Evolutionary conservation across 371 early-diverging fungal species (phyloP).

Genomic region (Phascolomyces articulosus): DNA sequence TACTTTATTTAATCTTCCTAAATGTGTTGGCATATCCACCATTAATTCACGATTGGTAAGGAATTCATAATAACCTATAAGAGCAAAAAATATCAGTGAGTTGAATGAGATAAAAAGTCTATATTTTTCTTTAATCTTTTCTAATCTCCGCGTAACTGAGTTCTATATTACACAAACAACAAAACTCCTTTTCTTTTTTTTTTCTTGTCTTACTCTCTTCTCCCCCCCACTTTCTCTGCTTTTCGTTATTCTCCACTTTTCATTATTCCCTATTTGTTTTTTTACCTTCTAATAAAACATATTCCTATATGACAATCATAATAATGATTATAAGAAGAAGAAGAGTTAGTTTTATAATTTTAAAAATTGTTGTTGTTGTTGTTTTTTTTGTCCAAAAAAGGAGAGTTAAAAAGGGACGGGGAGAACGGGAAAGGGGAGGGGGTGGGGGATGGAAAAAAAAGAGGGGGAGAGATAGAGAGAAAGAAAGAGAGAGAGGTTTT

Average conservation of each 20-base stretch:
- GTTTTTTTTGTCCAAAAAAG: too few relatives aligned
- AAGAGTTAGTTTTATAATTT: too few relatives aligned
- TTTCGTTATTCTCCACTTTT: neutral
- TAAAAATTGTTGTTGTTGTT: too few relatives aligned
- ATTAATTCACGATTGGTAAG: conserved; percentile 43
- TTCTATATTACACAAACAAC: too few relatives aligned
- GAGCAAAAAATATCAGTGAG: too few relatives aligned
- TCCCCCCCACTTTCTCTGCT: neutral
- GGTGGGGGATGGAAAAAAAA: neutral
- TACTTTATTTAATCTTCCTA: conserved; percentile 32
- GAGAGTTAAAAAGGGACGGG: neutral
- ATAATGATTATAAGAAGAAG: too few relatives aligned
- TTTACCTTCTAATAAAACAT: conserved; percentile 44
- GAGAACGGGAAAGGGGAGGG: neutral
- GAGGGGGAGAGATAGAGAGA: neutral
- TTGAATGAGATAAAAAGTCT: too few relatives aligned
- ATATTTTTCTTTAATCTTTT: neutral
- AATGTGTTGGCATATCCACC: conserved; percentile 51
- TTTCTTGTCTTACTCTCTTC: neutral
- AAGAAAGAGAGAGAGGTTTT: too few relatives aligned
- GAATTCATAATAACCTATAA: conserved; percentile 46
- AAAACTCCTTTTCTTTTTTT: too few relatives aligned
- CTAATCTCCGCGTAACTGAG: conserved; percentile 1
- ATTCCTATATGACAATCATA: conserved; percentile 18
- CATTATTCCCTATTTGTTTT: neutral